These are phyloP conservation scores for Phytophthora litchii DNA, from an alignment of 352 stramenopile species.

Conservation along the genomic window DNA sequence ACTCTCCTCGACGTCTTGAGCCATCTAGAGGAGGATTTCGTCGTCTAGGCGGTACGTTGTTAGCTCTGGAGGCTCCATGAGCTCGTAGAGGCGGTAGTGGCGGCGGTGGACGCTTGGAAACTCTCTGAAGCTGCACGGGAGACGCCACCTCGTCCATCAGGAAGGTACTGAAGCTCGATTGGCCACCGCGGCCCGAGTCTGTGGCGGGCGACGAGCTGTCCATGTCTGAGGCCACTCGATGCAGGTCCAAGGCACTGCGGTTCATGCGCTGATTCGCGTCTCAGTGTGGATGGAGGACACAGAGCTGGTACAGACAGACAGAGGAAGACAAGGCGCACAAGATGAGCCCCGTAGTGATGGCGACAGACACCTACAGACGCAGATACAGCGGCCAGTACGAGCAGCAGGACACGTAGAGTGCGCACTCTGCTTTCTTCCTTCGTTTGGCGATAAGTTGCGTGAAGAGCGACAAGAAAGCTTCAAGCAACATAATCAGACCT, in stretches of 20 bases:
- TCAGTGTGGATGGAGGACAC: background rate
- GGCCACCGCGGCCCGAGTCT: slow-evolving; percentile 14
- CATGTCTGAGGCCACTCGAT: slow-evolving; percentile 10
- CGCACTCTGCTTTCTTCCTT: slow-evolving; percentile 9
- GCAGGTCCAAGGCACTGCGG: slow-evolving; percentile 26
- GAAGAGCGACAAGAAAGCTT: background rate
- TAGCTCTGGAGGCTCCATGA: slow-evolving; percentile 7
- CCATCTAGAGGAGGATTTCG: slow-evolving; percentile 2
- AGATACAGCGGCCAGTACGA: slow-evolving; percentile 6
- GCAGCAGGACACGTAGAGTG: slow-evolving; percentile 5
- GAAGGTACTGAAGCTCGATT: slow-evolving; percentile 61
- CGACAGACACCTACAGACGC: slow-evolving; percentile 7
- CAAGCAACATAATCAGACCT: background rate
- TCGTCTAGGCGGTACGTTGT: slow-evolving; percentile 11
- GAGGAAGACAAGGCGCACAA: slow-evolving; percentile 10
- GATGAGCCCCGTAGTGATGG: background rate
- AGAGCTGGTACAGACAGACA: slow-evolving; percentile 6
- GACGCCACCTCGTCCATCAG: slow-evolving; percentile 59
- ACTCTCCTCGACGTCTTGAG: slow-evolving; percentile 14
- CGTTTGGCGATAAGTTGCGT: background rate
- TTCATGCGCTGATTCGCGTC: slow-evolving; percentile 12
- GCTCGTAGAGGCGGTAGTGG: slow-evolving; percentile 26
- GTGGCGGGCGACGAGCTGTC: slow-evolving; percentile 9
- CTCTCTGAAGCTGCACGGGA: slow-evolving; percentile 30
- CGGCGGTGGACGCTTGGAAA: slow-evolving; percentile 22